Evolutionary conservation across 495 filamentous ascomycete species (phyloP).

Genomic region (Letharia columbiana): DNA sequence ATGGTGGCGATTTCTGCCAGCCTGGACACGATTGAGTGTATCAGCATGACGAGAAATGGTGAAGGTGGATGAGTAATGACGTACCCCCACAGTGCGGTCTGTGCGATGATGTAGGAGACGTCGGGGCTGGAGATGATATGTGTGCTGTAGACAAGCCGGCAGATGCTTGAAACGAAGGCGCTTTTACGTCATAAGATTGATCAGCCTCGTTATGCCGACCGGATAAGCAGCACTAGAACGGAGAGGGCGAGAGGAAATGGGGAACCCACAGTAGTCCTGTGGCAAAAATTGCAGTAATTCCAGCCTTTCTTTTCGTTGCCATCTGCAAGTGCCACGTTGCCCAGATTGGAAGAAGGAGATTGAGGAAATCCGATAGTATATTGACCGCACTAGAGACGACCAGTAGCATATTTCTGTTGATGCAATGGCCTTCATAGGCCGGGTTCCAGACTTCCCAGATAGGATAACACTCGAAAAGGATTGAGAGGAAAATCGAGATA

Average conservation of each 20-base stretch:
- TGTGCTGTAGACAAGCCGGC: constrained; percentile 10
- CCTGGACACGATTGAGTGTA: not conserved
- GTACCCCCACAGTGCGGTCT: constrained; percentile 5
- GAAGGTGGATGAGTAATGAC: not conserved
- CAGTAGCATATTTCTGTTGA: not conserved
- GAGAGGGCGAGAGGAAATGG: not conserved
- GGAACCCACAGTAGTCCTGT: constrained; percentile 7
- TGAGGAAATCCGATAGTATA: constrained; percentile 19
- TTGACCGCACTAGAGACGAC: constrained; percentile 16
- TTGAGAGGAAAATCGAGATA: constrained; percentile 13
- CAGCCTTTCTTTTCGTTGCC: constrained; percentile 9
- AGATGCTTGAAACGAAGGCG: constrained; percentile 19
- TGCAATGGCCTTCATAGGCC: not conserved
- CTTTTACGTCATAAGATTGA: not conserved
- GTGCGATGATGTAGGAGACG: constrained; percentile 5
- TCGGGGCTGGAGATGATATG: not conserved
- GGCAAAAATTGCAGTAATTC: constrained; percentile 8
- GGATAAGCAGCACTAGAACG: not conserved
- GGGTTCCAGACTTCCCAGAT: constrained; percentile 13
- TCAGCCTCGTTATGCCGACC: not conserved
- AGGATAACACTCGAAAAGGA: constrained; percentile 24
- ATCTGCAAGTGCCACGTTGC: constrained; percentile 22
- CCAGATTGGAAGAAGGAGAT: constrained; percentile 17
- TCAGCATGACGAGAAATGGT: not conserved
- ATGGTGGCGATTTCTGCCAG: constrained; percentile 12